Percentiles rank a stretch among this genome's conserved stretches.
Evolutionary conservation across 768 basidiomycete genomes (phyloP).

Genomic region (Ephemerocybe angulata): DNA sequence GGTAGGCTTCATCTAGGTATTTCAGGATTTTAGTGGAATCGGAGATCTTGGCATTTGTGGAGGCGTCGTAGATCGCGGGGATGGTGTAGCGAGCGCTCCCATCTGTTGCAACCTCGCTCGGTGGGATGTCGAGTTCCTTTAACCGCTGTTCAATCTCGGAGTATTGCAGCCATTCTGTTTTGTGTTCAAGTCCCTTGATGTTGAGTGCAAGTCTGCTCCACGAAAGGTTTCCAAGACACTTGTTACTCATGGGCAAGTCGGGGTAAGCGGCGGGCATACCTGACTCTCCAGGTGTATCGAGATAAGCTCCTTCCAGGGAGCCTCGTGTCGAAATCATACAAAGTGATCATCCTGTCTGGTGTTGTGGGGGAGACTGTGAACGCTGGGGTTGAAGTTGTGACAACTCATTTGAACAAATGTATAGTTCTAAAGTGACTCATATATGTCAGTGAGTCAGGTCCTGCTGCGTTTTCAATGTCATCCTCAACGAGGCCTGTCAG

Average conservation of each 20-base stretch:
- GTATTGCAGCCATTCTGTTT: conserved; percentile 41
- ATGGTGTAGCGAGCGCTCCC: conserved; percentile 34
- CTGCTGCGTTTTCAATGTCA: no score
- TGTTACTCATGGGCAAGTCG: no score
- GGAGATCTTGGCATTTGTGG: conserved; percentile 27
- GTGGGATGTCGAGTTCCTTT: conserved; percentile 28
- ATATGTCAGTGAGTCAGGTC: no score
- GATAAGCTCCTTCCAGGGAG: conserved; percentile 28
- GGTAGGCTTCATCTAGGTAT: conserved; percentile 43
- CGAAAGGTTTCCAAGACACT: no score
- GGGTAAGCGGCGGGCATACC: conserved; percentile 18
- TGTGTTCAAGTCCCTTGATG: conserved; percentile 32
- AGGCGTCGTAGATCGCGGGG: conserved; percentile 40
- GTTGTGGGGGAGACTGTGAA: no score
- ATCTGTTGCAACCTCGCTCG: conserved; percentile 22
- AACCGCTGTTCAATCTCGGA: conserved; percentile 33
- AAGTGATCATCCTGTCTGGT: conserved; percentile 28
- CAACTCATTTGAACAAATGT: no score
- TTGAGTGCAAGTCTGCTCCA: conserved; percentile 25
- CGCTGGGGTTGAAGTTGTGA: no score
- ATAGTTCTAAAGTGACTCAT: no score
- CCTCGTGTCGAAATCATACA: conserved; percentile 39
- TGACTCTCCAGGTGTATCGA: conserved; percentile 33
- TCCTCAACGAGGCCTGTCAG: no score
- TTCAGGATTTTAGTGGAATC: conserved; percentile 38